Percentiles rank a stretch among this genome's conserved stretches.
Conservation (phyloP, 257 asterid species). For the Lithospermum erythrorhizon region DNA sequence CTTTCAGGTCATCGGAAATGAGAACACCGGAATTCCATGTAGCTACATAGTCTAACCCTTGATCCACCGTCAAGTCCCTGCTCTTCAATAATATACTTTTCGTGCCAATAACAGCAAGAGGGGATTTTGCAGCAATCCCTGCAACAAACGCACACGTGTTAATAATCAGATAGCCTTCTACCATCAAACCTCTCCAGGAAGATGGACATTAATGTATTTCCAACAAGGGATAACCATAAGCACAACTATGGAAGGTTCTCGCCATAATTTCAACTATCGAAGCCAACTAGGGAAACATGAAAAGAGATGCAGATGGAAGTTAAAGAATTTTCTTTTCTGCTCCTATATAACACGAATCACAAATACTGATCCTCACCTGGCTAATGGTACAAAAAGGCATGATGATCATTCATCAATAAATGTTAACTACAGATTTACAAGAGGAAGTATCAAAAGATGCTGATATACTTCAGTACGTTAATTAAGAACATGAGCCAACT, state of each 20-base stretch:
- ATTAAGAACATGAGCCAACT: too few relatives aligned
- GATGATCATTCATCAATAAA: too few relatives aligned
- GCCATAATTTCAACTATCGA: not conserved
- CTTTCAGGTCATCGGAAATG: constrained; percentile 48
- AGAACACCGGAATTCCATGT: constrained; percentile 70
- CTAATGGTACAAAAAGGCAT: too few relatives aligned
- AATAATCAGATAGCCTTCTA: not conserved
- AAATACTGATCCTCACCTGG: too few relatives aligned
- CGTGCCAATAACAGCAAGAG: constrained; percentile 64
- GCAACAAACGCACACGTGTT: not conserved
- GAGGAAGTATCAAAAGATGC: too few relatives aligned
- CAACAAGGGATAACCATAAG: not conserved
- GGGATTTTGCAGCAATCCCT: constrained; percentile 69
- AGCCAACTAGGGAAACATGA: not conserved
- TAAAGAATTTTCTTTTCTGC: not conserved
- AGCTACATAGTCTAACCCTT: constrained; percentile 83
- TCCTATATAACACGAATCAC: not conserved
- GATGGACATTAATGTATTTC: not conserved
- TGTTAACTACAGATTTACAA: too few relatives aligned
- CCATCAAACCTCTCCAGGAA: not conserved
- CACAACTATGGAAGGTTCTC: not conserved
- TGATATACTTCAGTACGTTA: too few relatives aligned
- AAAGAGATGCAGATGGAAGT: too few relatives aligned
- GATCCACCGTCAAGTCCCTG: constrained; percentile 57
- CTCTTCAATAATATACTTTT: constrained; percentile 62